Evolutionary conservation across 148 eudicot genomes (phyloP), one percentile per base, ranked within the genome.

Genomic region (Beta vulgaris): DNA sequence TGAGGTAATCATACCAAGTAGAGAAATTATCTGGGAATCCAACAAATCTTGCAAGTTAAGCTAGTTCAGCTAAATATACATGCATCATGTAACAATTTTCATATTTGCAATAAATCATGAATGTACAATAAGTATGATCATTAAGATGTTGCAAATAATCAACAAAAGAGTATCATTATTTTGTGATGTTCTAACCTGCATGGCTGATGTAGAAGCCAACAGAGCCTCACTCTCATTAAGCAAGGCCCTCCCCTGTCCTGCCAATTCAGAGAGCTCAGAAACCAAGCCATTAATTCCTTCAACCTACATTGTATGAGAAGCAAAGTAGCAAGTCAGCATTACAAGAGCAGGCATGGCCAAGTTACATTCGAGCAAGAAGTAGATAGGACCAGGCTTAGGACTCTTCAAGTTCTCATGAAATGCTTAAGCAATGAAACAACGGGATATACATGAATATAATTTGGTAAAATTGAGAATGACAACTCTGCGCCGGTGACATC

Each of bases 191-290:
- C 76, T 81, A 69, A 96, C 99, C 99, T 91, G 97, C 90, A 96
- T 71, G 73, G 89, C 90, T 60, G 87, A 76, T 72, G 91, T 79
- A 62, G 90, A 89, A 72, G 87, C 84, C 82, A 91, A 76, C 43
- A 89, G 63, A 77, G 89, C 81, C 43, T 91, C 97, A 79, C 92
- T 91, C 79, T 89, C 91, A 73, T 91, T 89, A 71, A 92, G 87
- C 91, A 86, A 82, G 80, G 94, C 91, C 85, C 88, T 91, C 65
- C 88, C 92, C 72, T 86, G 86, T 65, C 88, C 88, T 73, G 92
- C 88, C 73, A 89, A 48, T 63, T 85, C 86, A 78, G 98, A 91
- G 73, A 92, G 86, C 85, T 91, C 94, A 46, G 97, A 89, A 53
- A 89, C 89, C 81, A 91, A 83, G 83, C 78, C 69, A 81, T 87